Base-by-base conservation (phyloP, 2,329 filamentous ascomycete species). In the Metarhizium humberi region DNA sequence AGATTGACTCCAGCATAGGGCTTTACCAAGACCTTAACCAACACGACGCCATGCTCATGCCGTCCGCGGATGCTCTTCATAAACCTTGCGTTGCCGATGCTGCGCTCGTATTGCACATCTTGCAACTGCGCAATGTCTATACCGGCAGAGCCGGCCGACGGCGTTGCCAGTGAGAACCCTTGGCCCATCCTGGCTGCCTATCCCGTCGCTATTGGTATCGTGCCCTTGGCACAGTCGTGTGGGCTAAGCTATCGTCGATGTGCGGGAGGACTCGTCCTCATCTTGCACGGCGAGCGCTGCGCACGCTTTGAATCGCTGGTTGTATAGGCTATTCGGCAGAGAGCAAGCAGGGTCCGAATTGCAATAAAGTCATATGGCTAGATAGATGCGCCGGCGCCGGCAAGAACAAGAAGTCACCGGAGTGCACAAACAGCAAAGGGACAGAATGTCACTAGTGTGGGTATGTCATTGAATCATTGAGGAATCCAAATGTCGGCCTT, bases 21-120 rank as follows among this genome's bases (percentile, higher is more conserved):
- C 72, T 99, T 99, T 71, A 95, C 89, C 56, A 96, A 87, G 34
- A 96, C 87, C 73, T 97, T 97, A 67, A 95, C 91, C 55, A 97
- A 85, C 18, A 95, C 92, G 45, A 96, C 78, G 55, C 94, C 92
- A 76, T 96, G 88, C 64, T 88, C 87, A 68, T 95, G 90, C 51
- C 91, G 82, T 29, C 92, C 94, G 61, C 92, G 85, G 60, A 97
- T 92, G 60, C 90, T 94, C 73, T 97, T 96, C 86, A 99, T 94
- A 66, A 99, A 96, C 42, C 94, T 85, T 29, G 90, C 91, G 61
- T 88, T 90, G 50, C 92, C 92, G 66, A 99, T 83, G 40, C 90
- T 90, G 72, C 88, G 91, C 73, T 99, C 94, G 74, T 96, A 96
- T 42, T 87, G 84, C 57, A 97, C 76, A 67, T 97, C 94, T 47